These are phyloP conservation scores for Solanum bulbocastanum DNA, from an alignment of 257 asterid species.

Conservation along the genomic window DNA sequence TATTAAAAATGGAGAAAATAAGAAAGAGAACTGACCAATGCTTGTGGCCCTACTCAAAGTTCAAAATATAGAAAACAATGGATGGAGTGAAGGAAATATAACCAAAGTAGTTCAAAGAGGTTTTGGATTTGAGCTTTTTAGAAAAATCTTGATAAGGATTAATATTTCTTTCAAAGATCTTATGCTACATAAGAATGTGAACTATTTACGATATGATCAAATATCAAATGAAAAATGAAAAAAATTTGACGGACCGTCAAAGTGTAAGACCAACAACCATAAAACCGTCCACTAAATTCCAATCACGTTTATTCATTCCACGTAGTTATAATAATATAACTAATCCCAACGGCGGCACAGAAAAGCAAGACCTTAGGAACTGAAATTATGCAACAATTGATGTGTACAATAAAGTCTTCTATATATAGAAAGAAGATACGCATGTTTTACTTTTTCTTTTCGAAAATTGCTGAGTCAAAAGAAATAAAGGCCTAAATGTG, in stretches of 20 bases:
- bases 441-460: not conserved
- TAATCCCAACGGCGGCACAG: not conserved
- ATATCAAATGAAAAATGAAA: too few species aligned
- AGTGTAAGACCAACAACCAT: not conserved
- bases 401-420: not conserved
- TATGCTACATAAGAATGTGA: too few species aligned
- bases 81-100: not conserved
- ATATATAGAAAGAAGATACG: not conserved
- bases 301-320: not conserved
- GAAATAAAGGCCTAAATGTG: not conserved
- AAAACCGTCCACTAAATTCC: not conserved
- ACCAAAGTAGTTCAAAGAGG: too few species aligned
- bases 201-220: too few species aligned
- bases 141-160: too few species aligned
- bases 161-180: too few species aligned
- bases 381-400: not conserved
- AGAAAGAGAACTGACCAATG: not conserved
- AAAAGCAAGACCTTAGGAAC: not conserved
- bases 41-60: not conserved
- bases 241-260: not conserved
- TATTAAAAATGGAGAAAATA: not conserved
- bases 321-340: not conserved
- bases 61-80: not conserved
- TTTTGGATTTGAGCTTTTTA: too few species aligned
- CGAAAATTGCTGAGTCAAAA: not conserved